Percentiles rank a stretch among this genome's conserved stretches.
Conservation (phyloP, 2,329 filamentous ascomycete genomes). For the Colletotrichum phormii region DNA sequence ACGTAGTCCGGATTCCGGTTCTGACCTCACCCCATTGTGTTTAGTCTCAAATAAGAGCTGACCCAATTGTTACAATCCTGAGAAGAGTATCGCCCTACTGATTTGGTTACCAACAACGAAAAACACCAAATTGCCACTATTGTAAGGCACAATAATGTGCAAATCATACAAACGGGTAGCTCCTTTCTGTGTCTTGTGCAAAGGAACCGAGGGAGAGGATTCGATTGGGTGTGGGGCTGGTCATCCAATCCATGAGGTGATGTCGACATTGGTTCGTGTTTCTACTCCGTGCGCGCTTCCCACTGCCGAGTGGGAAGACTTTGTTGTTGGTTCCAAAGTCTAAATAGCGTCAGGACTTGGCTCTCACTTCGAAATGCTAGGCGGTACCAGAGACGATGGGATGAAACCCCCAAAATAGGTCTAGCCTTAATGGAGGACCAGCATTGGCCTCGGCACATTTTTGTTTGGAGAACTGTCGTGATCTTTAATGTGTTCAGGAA, state of each 20-base stretch:
- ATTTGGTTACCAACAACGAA: too few species aligned
- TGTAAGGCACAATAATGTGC: too few species aligned
- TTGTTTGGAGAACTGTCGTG: background rate
- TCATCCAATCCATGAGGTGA: background rate
- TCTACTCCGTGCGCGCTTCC: background rate
- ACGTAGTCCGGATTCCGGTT: background rate
- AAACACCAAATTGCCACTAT: too few species aligned
- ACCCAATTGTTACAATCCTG: too few species aligned
- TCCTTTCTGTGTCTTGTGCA: background rate
- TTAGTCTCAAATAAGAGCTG: background rate
- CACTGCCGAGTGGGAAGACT: background rate
- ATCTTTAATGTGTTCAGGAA: too few species aligned
- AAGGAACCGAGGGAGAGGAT: background rate
- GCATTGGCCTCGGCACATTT: background rate
- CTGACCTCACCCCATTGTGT: background rate
- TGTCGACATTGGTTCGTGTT: background rate
- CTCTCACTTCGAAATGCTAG: conserved; percentile 1
- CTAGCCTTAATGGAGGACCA: background rate
- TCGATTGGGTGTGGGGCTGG: background rate
- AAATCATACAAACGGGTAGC: background rate
- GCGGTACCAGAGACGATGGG: background rate
- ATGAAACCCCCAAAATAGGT: conserved; percentile 6
- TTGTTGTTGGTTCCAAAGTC: background rate
- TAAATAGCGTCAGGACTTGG: background rate
- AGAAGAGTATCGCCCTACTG: too few species aligned